Percentiles rank a stretch among this genome's conserved stretches.
Evolutionary conservation across 164 flowering plant genomes (phyloP).

Genomic region (Nymphaea colorata): DNA sequence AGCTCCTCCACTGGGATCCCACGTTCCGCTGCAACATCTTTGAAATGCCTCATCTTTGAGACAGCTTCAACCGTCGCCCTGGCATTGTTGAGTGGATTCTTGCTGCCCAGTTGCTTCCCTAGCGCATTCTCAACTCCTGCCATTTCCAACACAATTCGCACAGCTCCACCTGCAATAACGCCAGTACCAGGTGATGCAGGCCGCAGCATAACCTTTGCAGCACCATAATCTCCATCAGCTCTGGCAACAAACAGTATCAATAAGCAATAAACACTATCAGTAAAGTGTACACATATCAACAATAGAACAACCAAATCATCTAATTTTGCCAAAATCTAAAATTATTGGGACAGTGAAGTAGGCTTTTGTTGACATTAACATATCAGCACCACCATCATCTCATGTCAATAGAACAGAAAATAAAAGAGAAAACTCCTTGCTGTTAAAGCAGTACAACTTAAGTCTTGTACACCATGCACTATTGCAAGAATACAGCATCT

Average conservation of each 20-base stretch:
- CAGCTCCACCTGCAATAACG: constrained; percentile 95
- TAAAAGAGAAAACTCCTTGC: no score
- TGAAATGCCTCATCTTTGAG: constrained; percentile 66
- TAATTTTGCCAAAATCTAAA: no score
- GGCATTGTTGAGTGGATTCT: constrained; percentile 92
- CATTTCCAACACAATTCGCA: constrained; percentile 81
- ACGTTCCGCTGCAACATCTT: constrained; percentile 70
- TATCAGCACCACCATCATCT: no score
- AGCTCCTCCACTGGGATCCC: constrained; percentile 98
- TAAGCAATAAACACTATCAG: not conserved
- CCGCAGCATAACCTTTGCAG: constrained; percentile 95
- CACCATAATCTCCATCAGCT: constrained; percentile 80
- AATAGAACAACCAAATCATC: no score
- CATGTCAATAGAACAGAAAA: no score
- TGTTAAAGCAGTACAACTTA: no score
- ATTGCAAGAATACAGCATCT: no score
- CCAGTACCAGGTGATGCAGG: constrained; percentile 99
- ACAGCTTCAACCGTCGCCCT: constrained; percentile 82
- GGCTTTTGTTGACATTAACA: no score
- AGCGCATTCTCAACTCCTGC: constrained; percentile 95
- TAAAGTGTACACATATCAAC: no score
- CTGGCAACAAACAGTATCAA: constrained; percentile 21
- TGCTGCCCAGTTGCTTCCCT: constrained; percentile 88
- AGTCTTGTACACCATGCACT: no score
- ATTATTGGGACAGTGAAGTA: no score